Evolutionary conservation across 225 moss, liverwort and hornwort species (phyloP), one percentile per base, ranked within the genome.

Genomic region (Physcomitrellopsis africana): DNA sequence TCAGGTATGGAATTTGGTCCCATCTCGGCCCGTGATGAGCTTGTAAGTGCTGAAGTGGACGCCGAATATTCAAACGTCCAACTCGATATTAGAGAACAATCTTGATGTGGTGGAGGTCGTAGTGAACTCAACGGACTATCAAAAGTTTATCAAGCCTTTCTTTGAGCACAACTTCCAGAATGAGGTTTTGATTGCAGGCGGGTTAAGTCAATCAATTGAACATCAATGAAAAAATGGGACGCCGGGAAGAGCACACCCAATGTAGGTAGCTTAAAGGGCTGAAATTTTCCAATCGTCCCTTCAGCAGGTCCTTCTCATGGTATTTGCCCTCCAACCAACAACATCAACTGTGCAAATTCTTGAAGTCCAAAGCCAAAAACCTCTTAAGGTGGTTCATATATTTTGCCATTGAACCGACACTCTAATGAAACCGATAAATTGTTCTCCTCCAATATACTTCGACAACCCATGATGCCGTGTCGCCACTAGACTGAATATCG

Each of bases 1-100:
- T 88, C 90, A 83, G 92, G 92, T 2, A 84, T 60, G 86, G 88
- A n/a, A 44, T 78, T 90, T 51, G 47, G 90, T 49, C 86, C 90
- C 62, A 83, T 86, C 62, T 84, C 88, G 3, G 80, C 83, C 1
- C 84, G 67, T 16, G 86, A 88, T 14, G 81, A 86, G 32, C 67
- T 84, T 24, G 53, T 90, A 58, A 88, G 88, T 57, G 51, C 69
- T 10, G 90, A 88, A 47, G 79, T 90, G 0, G 90, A 85, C 18
- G 74, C 62, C 12, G 83, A 86, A n/a, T 11, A 59, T 90, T 1
- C 70, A 83, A 79, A 85, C 77, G 0, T 80, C 87, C 12, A 77
- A 83, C 51, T 23, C 77, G 23, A 80, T 87, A 26, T 67, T 77
- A 0, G 75, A 75, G 41, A 79, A 81, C 0, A 74, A 72, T 69